phyloP scores from a whole-genome alignment of 2,329 filamentous ascomycete species.

The Apiospora aurea region DNA sequence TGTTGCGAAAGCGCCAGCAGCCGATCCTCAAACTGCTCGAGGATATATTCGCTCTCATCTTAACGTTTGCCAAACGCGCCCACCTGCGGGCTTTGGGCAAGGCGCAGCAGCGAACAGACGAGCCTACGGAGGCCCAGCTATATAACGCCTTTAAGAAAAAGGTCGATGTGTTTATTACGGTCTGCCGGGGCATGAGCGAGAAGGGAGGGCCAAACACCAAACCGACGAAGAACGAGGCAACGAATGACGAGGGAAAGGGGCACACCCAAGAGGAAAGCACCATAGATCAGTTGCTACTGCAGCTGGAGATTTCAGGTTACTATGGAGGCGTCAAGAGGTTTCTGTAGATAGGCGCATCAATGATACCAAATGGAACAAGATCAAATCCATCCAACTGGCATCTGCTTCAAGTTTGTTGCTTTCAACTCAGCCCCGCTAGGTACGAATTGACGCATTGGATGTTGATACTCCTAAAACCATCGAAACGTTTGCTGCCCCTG shows the following conservation, averaged over 20 bases:
- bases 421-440: too few species aligned
- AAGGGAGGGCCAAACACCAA: conserved; percentile 59
- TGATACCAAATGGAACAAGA: conserved; percentile 19
- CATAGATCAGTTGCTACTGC: conserved; percentile 71
- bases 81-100: conserved; percentile 50
- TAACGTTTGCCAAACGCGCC: conserved; percentile 69
- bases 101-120: conserved; percentile 29
- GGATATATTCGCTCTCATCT: conserved; percentile 75
- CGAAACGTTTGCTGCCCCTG: too few species aligned
- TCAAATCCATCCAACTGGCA: neutral
- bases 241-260: conserved; percentile 45
- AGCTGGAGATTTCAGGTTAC: conserved; percentile 75
- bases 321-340: conserved; percentile 50
- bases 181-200: conserved; percentile 72
- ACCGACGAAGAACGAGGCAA: conserved; percentile 34
- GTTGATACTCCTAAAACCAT: too few species aligned
- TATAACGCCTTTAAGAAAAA: conserved; percentile 75
- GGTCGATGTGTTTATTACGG: conserved; percentile 75
- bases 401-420: neutral
- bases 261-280: conserved; percentile 59
- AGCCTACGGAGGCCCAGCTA: conserved; percentile 49
- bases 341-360: conserved; percentile 32
- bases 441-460: too few species aligned
- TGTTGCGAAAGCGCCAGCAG: conserved; percentile 77
- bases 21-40: conserved; percentile 77